Base-by-base conservation (phyloP, 495 filamentous ascomycete genomes). In the Barbatosphaeria neglecta region DNA sequence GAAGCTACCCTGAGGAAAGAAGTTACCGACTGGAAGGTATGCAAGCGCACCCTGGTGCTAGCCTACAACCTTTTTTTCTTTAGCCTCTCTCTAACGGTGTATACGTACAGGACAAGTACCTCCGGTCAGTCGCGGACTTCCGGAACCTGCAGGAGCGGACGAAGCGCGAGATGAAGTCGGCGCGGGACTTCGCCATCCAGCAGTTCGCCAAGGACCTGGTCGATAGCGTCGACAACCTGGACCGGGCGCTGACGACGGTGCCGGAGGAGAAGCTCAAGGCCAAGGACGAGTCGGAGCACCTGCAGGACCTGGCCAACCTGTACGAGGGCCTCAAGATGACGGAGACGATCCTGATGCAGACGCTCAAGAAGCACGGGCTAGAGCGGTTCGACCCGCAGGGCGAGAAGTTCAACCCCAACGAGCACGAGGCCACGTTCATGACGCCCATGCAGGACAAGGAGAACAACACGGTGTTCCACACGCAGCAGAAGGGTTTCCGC, bases 351-450 rank as follows among this genome's bases (percentile, higher is more conserved):
- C 68, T 98, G 58, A 80, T 97, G 73, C 72, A 74, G 63, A 92
- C 92, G 27, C 75, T 98, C 49, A 75, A 84, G 73, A 96, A 90
- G 69, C 93, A 98, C 64, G 92, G 92, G 25, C 66, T 98, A 38
- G 86, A 94, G 73, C 76, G 90, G 54, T 88, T 95, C 63, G 81
- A 93, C 58, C 86, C 87, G 27, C 66, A 80, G 16, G 69, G 69
- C 41, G 83, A 85, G 58, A 82, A 80, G 67, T 98, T 98, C 72
- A 82, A 98, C 72, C 90, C 92, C 44, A 95, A 96, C 64, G 71
- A 83, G 62, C 92, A 97, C 65, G 92, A 98, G 74, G 92, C 92
- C 37, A 89, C 84, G 23, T 98, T 97, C 72, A 86, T 89, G 82
- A 77, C 86, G 10, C 85, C 86, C 47, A 76, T 85, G 68, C 71